Evolutionary conservation across 2,329 filamentous ascomycete genomes (phyloP), one percentile per base, ranked within the genome.

Genomic region (Corniculantispora saksenae): DNA sequence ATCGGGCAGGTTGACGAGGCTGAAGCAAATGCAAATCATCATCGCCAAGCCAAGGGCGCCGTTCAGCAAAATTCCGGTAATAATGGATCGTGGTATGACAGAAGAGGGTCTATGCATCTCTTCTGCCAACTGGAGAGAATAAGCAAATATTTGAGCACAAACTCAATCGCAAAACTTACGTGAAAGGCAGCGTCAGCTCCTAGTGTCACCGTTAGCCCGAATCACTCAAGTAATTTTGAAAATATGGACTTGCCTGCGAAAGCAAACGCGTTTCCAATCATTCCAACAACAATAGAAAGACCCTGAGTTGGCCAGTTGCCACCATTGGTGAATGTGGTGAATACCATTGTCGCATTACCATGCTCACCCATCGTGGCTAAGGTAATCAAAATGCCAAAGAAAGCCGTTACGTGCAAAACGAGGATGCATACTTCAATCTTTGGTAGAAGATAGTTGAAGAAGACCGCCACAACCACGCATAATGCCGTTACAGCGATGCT

Each of bases 11-110:
- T 71, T 1, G 81, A 78, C 0, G 70, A 72, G 15, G 81, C 76
- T 12, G 84, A 87, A 88, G 12, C 84, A 78, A 38, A 86, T 75
- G 1, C 83, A 83, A n/a, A 87, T 76, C 17, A 86, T 69, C 78
- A 87, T 84, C 15, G 81, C 77, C 54, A 87, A 83, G 0, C 85
- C 86, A 0, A 85, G 73, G 0, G 78, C 70, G 2, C 82, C 84
- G 64, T 87, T 87, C 51, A 87, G 74, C 0, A 79, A 66, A 0
- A 86, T 77, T 3, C 79, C 80, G 2, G 77, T 74, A 38, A 86
- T 77, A 66, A 87, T 81, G 0, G 83, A 80, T 12, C 77, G 76
- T 0, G 85, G 85, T 0, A 87, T 78, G 0, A 81, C 80, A 1
- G 78, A 72, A 1, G 82, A 79, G 0, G 85, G 81, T 63, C 86